Conservation (phyloP, 2,329 filamentous ascomycete genomes). For the Triangularia setosa region DNA sequence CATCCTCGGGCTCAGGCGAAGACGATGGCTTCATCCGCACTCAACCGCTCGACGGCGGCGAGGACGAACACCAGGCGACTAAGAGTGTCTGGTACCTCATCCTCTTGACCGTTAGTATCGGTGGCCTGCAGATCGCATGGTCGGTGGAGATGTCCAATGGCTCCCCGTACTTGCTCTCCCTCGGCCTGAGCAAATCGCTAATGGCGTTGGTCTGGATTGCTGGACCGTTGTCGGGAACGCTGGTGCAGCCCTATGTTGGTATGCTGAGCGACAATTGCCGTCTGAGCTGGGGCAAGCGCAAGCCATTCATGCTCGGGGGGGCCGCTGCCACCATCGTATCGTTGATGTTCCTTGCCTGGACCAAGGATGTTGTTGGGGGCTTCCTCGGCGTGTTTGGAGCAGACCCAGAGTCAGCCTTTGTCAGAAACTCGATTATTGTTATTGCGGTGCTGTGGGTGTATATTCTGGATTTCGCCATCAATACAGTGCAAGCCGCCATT, state of each 20-base stretch:
- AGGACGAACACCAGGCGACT: conserved; percentile 55
- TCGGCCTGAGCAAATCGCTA: conserved; percentile 77
- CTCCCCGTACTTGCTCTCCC: conserved; percentile 75
- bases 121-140: conserved; percentile 91
- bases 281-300: conserved; percentile 69
- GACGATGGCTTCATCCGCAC: conserved; percentile 35
- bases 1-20: conserved; percentile 31
- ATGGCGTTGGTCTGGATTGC: conserved; percentile 85
- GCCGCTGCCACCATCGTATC: conserved; percentile 62
- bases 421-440: conserved; percentile 65
- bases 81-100: conserved; percentile 85
- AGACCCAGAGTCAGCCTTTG: conserved; percentile 58
- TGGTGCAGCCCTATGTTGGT: conserved; percentile 80
- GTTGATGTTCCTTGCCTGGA: conserved; percentile 69
- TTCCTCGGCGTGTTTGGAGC: conserved; percentile 68
- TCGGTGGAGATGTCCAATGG: conserved; percentile 92
- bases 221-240: conserved; percentile 70
- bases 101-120: conserved; percentile 79
- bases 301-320: conserved; percentile 76
- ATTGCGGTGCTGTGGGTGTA: conserved; percentile 85
- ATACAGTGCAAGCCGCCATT: conserved; percentile 88
- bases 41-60: conserved; percentile 35
- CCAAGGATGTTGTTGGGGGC: conserved; percentile 65
- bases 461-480: conserved; percentile 89
- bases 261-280: conserved; percentile 78